Percentiles rank a stretch among this genome's conserved stretches.
These are phyloP conservation scores for Zea luxurians DNA, from an alignment of 176 grass and related monocot species.

Conservation along the genomic window DNA sequence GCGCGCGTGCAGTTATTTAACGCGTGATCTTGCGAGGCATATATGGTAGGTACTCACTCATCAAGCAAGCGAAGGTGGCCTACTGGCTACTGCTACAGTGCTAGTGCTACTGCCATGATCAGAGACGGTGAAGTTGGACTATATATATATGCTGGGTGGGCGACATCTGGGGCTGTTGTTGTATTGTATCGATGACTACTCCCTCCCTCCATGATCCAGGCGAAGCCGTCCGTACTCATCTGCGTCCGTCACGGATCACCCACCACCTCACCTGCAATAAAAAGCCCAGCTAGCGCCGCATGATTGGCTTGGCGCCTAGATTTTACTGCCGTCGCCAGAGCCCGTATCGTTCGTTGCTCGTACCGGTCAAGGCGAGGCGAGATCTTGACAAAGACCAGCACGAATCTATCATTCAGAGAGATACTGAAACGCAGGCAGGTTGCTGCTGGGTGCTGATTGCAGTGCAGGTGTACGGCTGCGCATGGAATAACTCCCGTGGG, in stretches of 20 bases:
- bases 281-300: conserved; percentile 34
- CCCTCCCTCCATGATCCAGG: neutral
- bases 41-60: neutral
- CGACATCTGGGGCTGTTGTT: neutral
- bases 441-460: no score
- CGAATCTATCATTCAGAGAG: neutral
- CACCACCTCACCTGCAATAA: neutral
- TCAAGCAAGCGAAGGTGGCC: neutral
- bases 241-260: neutral
- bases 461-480: no score
- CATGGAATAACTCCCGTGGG: neutral
- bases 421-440: conserved; percentile 11
- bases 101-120: no score
- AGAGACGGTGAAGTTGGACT: no score
- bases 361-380: neutral
- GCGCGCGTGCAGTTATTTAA: no score
- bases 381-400: neutral
- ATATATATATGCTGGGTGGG: no score
- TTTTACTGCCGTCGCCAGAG: conserved; percentile 31
- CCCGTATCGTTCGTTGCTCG: no score
- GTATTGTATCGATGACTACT: neutral
- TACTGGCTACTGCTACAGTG: neutral
- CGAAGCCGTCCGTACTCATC: conserved; percentile 1
- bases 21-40: neutral
- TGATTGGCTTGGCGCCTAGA: conserved; percentile 19